phyloP scores from a whole-genome alignment of 1,139 yeast genomes.

The Pneumocystis murina region DNA sequence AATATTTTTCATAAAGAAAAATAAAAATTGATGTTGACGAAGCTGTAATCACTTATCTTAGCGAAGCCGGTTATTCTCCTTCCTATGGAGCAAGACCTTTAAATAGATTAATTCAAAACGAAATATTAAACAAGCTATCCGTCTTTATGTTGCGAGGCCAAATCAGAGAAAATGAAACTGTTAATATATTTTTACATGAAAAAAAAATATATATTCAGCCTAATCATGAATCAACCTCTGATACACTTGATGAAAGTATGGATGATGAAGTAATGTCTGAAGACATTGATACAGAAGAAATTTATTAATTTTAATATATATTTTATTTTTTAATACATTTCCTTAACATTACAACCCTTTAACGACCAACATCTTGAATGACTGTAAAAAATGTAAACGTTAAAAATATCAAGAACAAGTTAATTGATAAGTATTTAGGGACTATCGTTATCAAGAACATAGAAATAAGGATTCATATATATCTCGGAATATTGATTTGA shows the following conservation, averaged over 20 bases:
- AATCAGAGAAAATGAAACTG: conserved; percentile 73
- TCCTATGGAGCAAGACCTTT: conserved; percentile 97
- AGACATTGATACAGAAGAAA: not conserved
- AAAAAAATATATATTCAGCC: conserved; percentile 63
- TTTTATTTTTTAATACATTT: not conserved
- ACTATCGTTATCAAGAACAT: not conserved
- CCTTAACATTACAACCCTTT: not conserved
- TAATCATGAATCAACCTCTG: conserved; percentile 46
- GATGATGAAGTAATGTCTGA: conserved; percentile 31
- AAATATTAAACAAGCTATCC: conserved; percentile 75
- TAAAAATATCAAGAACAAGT: not conserved
- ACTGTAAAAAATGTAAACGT: not conserved
- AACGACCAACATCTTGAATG: not conserved
- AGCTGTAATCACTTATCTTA: conserved; percentile 65
- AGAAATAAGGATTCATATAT: not conserved
- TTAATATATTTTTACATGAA: conserved; percentile 39
- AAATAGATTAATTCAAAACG: conserved; percentile 81
- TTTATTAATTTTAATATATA: not conserved
- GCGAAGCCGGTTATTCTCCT: conserved; percentile 73
- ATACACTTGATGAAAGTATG: conserved; percentile 34
- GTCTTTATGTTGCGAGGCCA: conserved; percentile 77
- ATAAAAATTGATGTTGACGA: conserved; percentile 54
- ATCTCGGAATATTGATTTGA: not conserved
- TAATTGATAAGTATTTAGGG: not conserved
- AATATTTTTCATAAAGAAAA: conserved; percentile 31